These are phyloP conservation scores for Pythium utonaiense DNA, from an alignment of 352 stramenopile genomes.

Conservation along the genomic window DNA sequence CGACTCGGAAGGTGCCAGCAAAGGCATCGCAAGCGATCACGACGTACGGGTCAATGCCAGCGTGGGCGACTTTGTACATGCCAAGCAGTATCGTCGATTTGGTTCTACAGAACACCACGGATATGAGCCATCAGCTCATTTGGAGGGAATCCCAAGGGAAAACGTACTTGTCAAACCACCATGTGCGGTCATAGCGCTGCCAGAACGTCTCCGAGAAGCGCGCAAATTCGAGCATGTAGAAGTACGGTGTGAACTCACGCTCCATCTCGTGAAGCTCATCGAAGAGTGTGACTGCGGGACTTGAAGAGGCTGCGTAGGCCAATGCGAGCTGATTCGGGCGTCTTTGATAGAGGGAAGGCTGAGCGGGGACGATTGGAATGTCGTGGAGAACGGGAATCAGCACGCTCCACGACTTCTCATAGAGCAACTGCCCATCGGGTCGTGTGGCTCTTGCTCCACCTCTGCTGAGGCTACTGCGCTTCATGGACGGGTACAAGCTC, in stretches of 20 bases:
- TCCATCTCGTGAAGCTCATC: constrained; percentile 32
- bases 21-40: constrained; percentile 45
- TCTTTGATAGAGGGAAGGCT: constrained; percentile 23
- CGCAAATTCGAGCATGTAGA: constrained; percentile 63
- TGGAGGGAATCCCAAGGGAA: neutral
- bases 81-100: constrained; percentile 54
- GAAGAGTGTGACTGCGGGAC: constrained; percentile 14
- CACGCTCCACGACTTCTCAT: constrained; percentile 21
- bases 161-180: constrained; percentile 77
- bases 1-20: constrained; percentile 57
- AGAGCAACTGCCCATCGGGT: constrained; percentile 13
- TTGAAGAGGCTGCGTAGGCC: constrained; percentile 10
- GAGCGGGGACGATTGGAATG: neutral
- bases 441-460: neutral
- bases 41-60: constrained; percentile 35
- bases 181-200: constrained; percentile 68
- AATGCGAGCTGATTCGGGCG: constrained; percentile 23
- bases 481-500: constrained; percentile 11
- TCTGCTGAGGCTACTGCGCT: neutral
- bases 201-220: constrained; percentile 68
- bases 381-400: constrained; percentile 31
- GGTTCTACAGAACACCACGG: constrained; percentile 23
- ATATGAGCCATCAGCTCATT: neutral
- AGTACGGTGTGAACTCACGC: constrained; percentile 43
- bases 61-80: constrained; percentile 61